Evolutionary conservation across 768 basidiomycete species (phyloP).

Genomic region (Xerocomellus dryophilus): DNA sequence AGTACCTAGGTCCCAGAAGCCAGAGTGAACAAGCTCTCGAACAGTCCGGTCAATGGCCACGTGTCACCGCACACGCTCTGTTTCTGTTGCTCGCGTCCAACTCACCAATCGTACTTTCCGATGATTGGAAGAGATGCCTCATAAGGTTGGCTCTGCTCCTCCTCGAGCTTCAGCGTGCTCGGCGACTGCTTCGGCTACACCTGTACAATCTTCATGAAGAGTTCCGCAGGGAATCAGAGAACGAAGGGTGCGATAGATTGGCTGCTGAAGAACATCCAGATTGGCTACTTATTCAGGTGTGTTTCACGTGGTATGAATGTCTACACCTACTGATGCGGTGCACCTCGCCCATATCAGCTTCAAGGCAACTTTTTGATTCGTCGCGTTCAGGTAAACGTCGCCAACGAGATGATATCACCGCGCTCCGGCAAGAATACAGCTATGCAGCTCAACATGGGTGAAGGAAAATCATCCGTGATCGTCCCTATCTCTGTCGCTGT

Average conservation of each 20-base stretch:
- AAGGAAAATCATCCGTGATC: conserved; percentile 51
- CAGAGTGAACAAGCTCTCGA: conserved; percentile 16
- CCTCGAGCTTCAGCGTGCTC: conserved; percentile 38
- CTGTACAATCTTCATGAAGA: conserved; percentile 28
- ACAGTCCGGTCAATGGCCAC: conserved; percentile 38
- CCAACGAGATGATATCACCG: conserved; percentile 48
- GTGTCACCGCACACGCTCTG: conserved; percentile 31
- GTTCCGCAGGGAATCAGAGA: conserved; percentile 27
- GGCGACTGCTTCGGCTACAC: conserved; percentile 32
- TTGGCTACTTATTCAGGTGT: conserved; percentile 47
- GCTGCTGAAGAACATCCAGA: conserved; percentile 28
- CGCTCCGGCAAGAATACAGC: conserved; percentile 34
- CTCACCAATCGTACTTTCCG: conserved; percentile 12
- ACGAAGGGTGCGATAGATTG: conserved; percentile 22
- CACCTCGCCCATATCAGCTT: conserved; percentile 31
- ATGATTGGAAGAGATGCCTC: conserved; percentile 34
- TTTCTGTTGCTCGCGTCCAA: conserved; percentile 31
- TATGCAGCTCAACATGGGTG: conserved; percentile 58
- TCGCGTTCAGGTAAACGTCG: conserved; percentile 40
- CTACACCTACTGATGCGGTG: not conserved
- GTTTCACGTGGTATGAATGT: not conserved
- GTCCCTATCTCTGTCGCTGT: conserved; percentile 41
- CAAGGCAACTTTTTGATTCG: conserved; percentile 45
- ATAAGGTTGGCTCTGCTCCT: conserved; percentile 26
- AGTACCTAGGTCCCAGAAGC: conserved; percentile 14